Conservation (phyloP, 371 early-diverging fungal genomes). For the Fennellomyces sp. region DNA sequence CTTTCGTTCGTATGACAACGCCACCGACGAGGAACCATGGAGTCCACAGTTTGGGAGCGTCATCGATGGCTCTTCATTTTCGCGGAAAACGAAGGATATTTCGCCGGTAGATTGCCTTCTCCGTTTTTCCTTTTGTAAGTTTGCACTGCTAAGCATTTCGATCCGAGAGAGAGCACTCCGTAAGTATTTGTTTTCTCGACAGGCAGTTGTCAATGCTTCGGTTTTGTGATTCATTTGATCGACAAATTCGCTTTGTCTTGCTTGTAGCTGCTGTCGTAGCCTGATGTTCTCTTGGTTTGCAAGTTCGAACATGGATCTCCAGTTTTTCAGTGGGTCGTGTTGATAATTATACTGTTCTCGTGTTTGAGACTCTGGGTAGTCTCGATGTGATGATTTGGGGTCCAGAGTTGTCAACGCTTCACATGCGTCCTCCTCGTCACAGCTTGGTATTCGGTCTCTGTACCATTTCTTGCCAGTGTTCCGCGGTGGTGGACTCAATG, state of each 20-base stretch:
- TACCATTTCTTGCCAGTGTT: neutral
- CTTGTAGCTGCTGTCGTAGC: conserved; percentile 4
- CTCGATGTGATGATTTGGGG: neutral
- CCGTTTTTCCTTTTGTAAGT: neutral
- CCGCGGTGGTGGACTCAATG: conserved; percentile 13
- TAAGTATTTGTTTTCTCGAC: conserved; percentile 7
- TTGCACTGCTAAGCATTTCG: neutral
- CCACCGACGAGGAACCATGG: neutral
- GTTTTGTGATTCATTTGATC: neutral
- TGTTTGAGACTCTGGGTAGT: too few relatives aligned
- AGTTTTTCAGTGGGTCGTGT: neutral
- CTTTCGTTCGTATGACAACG: conserved; percentile 9
- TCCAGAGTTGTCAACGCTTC: conserved; percentile 2
- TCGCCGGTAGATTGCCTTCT: conserved; percentile 12
- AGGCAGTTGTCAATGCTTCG: neutral
- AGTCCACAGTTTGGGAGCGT: neutral
- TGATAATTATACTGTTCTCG: neutral
- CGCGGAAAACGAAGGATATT: neutral
- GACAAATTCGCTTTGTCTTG: neutral
- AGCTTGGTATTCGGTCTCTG: neutral
- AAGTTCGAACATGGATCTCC: neutral
- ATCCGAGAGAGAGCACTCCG: conserved; percentile 2
- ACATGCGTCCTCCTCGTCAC: neutral
- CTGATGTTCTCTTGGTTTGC: neutral
- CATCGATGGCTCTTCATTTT: neutral